Conservation (phyloP, 179 eudicot species). For the Beta lomatogona region DNA sequence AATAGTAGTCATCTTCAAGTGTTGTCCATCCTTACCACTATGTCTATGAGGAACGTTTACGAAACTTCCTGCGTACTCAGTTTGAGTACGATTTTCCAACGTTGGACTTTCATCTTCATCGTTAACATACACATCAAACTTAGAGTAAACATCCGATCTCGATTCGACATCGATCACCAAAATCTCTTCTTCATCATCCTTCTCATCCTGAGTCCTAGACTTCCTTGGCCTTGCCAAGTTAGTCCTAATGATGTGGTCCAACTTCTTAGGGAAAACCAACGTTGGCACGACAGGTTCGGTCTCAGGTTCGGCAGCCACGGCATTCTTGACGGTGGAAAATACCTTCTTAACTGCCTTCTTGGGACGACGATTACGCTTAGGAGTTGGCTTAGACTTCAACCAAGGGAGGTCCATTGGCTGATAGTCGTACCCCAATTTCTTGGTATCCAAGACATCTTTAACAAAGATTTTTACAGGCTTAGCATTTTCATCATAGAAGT, state of each 20-base stretch:
- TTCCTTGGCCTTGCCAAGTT: constrained; percentile 60
- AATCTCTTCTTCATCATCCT: constrained; percentile 64
- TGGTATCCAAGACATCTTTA: constrained; percentile 53
- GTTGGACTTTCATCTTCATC: constrained; percentile 58
- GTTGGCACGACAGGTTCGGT: not conserved
- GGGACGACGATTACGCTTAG: constrained; percentile 9
- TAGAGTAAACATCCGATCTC: constrained; percentile 50
- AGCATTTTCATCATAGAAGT: constrained; percentile 76
- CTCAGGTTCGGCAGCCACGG: too few species aligned
- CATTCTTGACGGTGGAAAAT: too few species aligned
- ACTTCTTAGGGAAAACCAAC: constrained; percentile 42
- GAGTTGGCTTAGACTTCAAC: constrained; percentile 46
- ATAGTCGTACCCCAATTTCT: constrained; percentile 59
- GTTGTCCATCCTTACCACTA: constrained; percentile 5
- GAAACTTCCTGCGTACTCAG: constrained; percentile 79
- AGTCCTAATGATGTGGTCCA: constrained; percentile 42
- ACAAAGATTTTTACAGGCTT: constrained; percentile 57
- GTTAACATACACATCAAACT: constrained; percentile 72
- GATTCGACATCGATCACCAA: constrained; percentile 44
- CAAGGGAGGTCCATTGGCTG: constrained; percentile 66
- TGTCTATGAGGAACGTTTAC: constrained; percentile 68
- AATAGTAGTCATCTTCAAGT: constrained; percentile 35
- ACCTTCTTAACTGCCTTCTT: too few species aligned
- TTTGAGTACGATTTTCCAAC: constrained; percentile 30
- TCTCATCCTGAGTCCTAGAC: constrained; percentile 56